Evolutionary conservation across 2,329 filamentous ascomycete species (phyloP), one percentile per base, ranked within the genome.

Genomic region (Colletotrichum cereale): DNA sequence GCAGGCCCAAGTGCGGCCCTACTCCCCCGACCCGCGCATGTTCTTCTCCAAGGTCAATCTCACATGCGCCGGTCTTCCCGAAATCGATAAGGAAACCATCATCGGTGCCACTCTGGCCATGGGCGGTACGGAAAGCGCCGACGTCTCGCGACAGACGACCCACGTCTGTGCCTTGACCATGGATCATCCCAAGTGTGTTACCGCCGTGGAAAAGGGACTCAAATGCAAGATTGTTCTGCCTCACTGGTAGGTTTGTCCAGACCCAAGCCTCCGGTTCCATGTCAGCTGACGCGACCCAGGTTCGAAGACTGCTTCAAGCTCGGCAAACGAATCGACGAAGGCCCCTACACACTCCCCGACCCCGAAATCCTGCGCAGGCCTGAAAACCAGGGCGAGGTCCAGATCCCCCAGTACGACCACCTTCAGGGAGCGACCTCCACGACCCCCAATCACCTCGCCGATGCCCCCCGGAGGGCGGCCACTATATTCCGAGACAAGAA

Each of bases 271-370:
- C 31, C 29, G n/a, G 3, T 36, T 24, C 21, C 29, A 53, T 53
- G 72, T 61, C 21, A n/a, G 44, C 77, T 82, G 12, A 57, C 67
- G n/a, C 73, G 14, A 29, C 31, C 40, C 36, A 95, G 93, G 95
- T 98, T 99, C 78, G 96, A 98, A 76, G 96, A 98, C 79, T 99
- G 96, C 82, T 89, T 99, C 75, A 96, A 93, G 81, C 89, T 99
- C 36, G 95, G 96, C 61, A 95, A 94, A 81, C 91, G 93, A 71
- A 98, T 99, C 75, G 92, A 94, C 75, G 96, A 99, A 80, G 84
- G 86, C 8, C 96, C 96, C 0, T 99, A 99, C 78, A 84, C 89
- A 26, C 86, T 98, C 1, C 96, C 96, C 1, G 87, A 98, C 74
- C 93, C 96, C 1, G 94, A 97, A 74, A 93, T 97, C 42, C 84